Base-by-base conservation (phyloP, 441 rosid genomes). In the Biscutella laevigata region DNA sequence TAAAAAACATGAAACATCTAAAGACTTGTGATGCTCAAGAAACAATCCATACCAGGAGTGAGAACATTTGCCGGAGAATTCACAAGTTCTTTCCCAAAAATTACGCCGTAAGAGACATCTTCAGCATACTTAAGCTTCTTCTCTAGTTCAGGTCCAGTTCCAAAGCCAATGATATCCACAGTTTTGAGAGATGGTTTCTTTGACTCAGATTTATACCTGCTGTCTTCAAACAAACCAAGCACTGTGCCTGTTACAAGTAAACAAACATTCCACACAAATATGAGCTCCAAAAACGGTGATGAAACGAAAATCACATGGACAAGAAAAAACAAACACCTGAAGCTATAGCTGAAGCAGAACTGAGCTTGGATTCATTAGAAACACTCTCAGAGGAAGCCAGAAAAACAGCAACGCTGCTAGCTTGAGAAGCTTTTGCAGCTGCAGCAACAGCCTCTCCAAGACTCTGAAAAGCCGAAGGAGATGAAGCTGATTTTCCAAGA, bases 61-160 rank as follows among this genome's bases (percentile, higher is more conserved):
- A 88, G 94, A 21, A 88, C 96, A 62, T 92, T 92, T 56, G 96
- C 92, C 0, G 92, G 95, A 12, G 98, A 86, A 70, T 92, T 92
- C 56, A 92, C 90, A 0, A 92, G 95, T 71, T 88, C 84, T 44
- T 56, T 69, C 57, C 94, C 96, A 20, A 86, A 78, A 49, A 86
- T 77, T 6, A 92, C 72, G 21, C 83, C 94, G 51, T 83, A 77
- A 70, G 85, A 79, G 70, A 91, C 80, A 69, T 80, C 68, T 78
- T 79, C 82, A 49, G 95, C 82, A n/a, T 73, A 59, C 68, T 82
- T 86, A 53, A 92, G 81, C 78, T 77, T 86, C 84, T 83, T 88
- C 36, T 77, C 89, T 9, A 86, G 16, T 34, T 86, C 84, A 44
- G 81, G 51, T 5, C 94, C 95, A 66, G 79, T 77, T 63, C 94